These are phyloP conservation scores for Candida nitratophila DNA, from an alignment of 805 yeast species.

Conservation along the genomic window DNA sequence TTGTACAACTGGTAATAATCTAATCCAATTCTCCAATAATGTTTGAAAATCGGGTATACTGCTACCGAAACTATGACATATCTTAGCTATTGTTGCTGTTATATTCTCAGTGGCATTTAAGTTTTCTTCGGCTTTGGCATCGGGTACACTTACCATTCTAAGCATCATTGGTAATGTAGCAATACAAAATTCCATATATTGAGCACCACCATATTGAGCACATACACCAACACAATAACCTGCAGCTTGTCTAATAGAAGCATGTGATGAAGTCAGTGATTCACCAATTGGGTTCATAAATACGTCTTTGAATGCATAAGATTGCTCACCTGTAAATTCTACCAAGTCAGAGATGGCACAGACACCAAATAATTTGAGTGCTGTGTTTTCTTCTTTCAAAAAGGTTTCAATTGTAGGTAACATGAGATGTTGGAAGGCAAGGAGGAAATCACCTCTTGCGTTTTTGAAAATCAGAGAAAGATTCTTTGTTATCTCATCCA, in stretches of 20 bases:
- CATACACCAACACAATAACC: slow-evolving; percentile 79
- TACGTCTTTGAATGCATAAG: slow-evolving; percentile 55
- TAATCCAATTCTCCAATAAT: slow-evolving; percentile 70
- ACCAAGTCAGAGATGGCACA: slow-evolving; percentile 75
- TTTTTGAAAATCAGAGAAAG: slow-evolving; percentile 64
- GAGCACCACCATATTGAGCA: slow-evolving; percentile 70
- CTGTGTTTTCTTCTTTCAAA: slow-evolving; percentile 59
- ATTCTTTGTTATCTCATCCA: slow-evolving; percentile 79
- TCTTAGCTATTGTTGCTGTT: slow-evolving; percentile 75
- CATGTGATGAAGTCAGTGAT: slow-evolving; percentile 55
- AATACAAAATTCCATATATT: slow-evolving; percentile 55
- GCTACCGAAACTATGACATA: slow-evolving; percentile 58
- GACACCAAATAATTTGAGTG: slow-evolving; percentile 68
- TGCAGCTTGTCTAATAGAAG: slow-evolving; percentile 81
- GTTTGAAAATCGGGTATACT: slow-evolving; percentile 53
- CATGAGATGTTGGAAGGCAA: slow-evolving; percentile 50
- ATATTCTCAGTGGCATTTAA: slow-evolving; percentile 83
- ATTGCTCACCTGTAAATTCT: slow-evolving; percentile 68
- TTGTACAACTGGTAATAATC: slow-evolving; percentile 70
- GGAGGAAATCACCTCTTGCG: slow-evolving; percentile 49
- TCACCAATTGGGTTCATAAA: slow-evolving; percentile 62
- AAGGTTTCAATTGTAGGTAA: slow-evolving; percentile 57
- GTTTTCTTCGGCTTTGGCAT: slow-evolving; percentile 80
- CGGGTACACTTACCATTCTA: slow-evolving; percentile 67
- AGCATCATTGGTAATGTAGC: slow-evolving; percentile 71